Evolutionary conservation across 108 stramenopile genomes (phyloP), one percentile per base, ranked within the genome.

Genomic region (Cylindrotheca closterium): DNA sequence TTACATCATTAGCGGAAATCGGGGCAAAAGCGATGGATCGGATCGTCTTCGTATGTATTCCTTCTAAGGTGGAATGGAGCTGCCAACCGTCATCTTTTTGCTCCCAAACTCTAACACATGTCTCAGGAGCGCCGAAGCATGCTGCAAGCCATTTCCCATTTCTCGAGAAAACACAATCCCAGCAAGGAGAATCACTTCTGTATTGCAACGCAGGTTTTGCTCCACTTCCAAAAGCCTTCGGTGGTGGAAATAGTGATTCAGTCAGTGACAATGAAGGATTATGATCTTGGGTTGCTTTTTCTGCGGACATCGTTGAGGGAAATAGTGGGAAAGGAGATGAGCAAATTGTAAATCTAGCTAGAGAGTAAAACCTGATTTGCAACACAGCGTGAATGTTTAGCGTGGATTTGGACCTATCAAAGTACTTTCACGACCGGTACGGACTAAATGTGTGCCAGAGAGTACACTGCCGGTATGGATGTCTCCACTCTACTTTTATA

Each of bases 11-110:
- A 45, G 58, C 51, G 5, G 70, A 60, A 2, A 78, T 62, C 5
- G 93, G 93, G 17, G 87, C 82, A 76, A 94, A 91, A 23, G 74
- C 65, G 27, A 88, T 69, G 19, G 69, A 75, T 12, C 93, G 87
- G 34, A 94, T 80, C 45, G 89, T 87, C 3, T 87, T 73, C 23
- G 63, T 69, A 51, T 86, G 77, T 27, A 78, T 67, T 8, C 68
- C 81, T 24, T 68, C 58, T 42, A 80, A 49, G 12, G 76, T 74
- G 49, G 74, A 78, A 47, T 72, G 68, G 33, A 88, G 65, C 25
- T 73, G 79, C 77, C 78, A 80, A 0, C 30, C 22, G 15, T 42
- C 24, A 28, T 62, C 57, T 28, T 34, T 49, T 19, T 46, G 51
- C 51, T 22, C 22, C 88, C 88, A 94, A 30, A 94, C 42, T 17